Evolutionary conservation across 2,329 filamentous ascomycete genomes (phyloP), one percentile per base, ranked within the genome.

Genomic region (Aspergillus sergii): DNA sequence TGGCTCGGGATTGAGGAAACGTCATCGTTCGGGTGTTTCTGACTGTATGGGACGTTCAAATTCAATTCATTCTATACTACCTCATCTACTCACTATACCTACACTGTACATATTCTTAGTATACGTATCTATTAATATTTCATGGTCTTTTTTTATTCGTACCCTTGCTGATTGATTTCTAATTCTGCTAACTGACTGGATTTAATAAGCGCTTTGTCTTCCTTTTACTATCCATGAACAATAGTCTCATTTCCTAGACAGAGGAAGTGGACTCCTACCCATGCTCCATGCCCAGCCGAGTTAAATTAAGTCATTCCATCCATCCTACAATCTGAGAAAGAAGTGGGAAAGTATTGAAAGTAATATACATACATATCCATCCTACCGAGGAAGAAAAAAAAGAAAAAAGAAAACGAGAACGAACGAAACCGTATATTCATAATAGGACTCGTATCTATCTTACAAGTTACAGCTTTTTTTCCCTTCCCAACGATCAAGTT

Each of bases 401-500:
- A 34, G 10, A 32, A 21, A 30, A 54, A 45, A 8, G 19, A 2
- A n/a, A 43, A 43, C 9, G 16, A 43, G 21, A 43, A 36, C 6
- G 34, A 36, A 36, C 12, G 34, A 36, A 36, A 36, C 34, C 12
- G 12, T 36, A 36, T 36, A 19, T 39, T 8, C 16, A 16, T 19
- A 39, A 11, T 16, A 19, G 7, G 36, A 19, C 39, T n/a, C 16
- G 39, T 41, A 41, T 41, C 39, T 8, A 41, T n/a, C 39, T 41
- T 41, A 41, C 39, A 41, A 41, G 16, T 28, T 19, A 51, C 46
- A 55, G 21, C 43, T 26, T 26, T 28, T 26, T 28, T 28, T 23
- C 36, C 59, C 34, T 58, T 62, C 56, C 55, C 50, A 61, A 43
- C 21, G 46, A 59, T 59, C 60, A 45, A 63, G 63, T 45, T 59